These are phyloP conservation scores for Terana coerulea DNA, from an alignment of 768 basidiomycete species.

Conservation along the genomic window DNA sequence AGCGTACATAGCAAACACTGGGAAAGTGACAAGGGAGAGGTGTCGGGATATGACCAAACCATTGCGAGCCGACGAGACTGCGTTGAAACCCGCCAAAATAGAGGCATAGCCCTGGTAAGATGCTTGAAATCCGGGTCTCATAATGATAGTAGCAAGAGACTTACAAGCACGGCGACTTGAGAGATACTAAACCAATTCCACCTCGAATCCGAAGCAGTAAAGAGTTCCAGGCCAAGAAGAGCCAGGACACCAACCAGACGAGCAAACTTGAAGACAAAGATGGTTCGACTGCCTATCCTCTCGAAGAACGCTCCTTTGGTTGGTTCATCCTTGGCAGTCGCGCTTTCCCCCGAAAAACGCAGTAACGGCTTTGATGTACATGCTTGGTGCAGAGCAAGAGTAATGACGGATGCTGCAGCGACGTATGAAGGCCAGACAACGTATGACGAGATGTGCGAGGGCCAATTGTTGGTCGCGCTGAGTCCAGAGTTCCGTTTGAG, in stretches of 20 bases:
- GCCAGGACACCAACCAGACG: neutral
- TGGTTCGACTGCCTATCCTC: neutral
- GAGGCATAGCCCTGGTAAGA: neutral
- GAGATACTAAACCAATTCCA: neutral
- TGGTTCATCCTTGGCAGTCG: neutral
- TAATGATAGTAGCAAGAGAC: neutral
- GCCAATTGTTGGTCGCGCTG: no score
- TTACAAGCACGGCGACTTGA: neutral
- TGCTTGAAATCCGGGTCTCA: neutral
- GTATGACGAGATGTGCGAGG: no score
- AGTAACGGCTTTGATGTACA: slow-evolving; percentile 3
- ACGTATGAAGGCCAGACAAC: no score
- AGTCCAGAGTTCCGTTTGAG: no score
- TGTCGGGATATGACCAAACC: neutral
- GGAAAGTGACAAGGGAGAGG: slow-evolving; percentile 7
- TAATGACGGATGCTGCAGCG: neutral
- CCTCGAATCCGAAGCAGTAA: neutral
- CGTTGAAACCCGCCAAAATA: neutral
- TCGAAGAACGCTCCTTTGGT: neutral
- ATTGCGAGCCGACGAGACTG: neutral
- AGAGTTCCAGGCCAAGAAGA: neutral
- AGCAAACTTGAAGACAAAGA: slow-evolving; percentile 8
- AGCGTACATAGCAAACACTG: slow-evolving; percentile 18
- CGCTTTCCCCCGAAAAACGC: neutral
- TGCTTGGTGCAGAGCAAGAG: neutral